Conservation (phyloP, 495 filamentous ascomycete species). For the Neurospora sp. region DNA sequence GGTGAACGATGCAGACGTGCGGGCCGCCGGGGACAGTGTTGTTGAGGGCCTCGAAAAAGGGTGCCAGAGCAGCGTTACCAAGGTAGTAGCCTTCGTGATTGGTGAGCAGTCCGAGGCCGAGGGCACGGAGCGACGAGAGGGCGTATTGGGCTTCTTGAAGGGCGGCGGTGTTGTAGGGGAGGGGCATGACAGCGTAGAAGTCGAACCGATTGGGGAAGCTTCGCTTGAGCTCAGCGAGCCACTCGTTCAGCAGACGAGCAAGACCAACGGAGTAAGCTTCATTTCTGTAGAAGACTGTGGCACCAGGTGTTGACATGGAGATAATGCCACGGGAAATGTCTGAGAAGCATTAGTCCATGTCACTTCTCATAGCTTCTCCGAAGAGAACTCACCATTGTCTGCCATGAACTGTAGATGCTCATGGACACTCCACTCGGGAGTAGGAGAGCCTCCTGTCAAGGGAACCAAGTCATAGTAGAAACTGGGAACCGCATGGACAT, state of each 20-base stretch:
- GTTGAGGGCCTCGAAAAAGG: constrained; percentile 1
- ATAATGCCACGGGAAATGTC: background rate
- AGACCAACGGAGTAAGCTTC: background rate
- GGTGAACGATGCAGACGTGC: background rate
- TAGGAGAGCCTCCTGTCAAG: background rate
- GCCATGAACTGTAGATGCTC: constrained; percentile 1
- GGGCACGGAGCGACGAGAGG: background rate
- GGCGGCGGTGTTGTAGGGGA: background rate
- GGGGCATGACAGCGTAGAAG: constrained; percentile 1
- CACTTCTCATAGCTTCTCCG: background rate
- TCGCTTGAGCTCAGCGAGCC: constrained; percentile 1
- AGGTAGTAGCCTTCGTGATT: constrained; percentile 3
- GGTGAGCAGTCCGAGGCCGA: constrained; percentile 1
- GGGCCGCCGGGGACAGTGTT: background rate
- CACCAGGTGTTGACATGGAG: background rate
- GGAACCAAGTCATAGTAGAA: background rate
- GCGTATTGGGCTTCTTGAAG: constrained; percentile 3
- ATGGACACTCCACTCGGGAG: background rate
- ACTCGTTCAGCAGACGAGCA: constrained; percentile 2
- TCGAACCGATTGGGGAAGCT: background rate
- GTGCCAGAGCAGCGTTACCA: background rate
- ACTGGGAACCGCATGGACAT: background rate
- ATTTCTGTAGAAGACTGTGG: background rate
- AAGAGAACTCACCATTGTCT: background rate
- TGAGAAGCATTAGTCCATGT: background rate